Evolutionary conservation across 2,329 filamentous ascomycete genomes (phyloP), one percentile per base, ranked within the genome.

Genomic region (Onygenales sp.): DNA sequence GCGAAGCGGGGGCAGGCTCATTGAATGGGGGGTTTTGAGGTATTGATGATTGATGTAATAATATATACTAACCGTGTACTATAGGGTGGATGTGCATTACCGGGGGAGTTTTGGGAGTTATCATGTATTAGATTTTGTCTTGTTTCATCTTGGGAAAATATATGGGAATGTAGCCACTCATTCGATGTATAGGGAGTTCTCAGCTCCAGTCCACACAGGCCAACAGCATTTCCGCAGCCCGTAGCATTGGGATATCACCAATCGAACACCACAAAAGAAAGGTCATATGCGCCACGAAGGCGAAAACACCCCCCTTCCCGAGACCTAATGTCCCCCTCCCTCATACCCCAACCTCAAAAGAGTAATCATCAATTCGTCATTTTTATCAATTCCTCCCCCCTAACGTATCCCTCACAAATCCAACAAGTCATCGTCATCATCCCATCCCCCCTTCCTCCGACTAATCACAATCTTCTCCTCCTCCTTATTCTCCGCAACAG

Each of bases 381-480:
- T 36, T 7, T 17, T 38, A 21, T 35, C 5, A 13, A 9, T 5
- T 21, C 35, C 10, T 33, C 9, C 9, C 27, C 8, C 35, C 13
- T 27, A n/a, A 43, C 6, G 11, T 14, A n/a, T 13, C 13, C 41
- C 41, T 69, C 60, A 73, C 55, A 74, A 56, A 62, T 74, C 70
- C 58, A 73, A 61, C 43, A 74, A 58, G 55, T 79, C 69, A 65
- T 66, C 79, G 60, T 93, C 87, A 62, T 91, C 87, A 66, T 94
- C 89, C 74, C 88, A 90, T 66, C 86, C 88, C 2, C 81, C 88
- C 72, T 92, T 94, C 65, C 90, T 79, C 64, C 91, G 79, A 63
- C 78, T 86, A 54, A 95, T 87, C 38, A 94, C 88, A 70, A 96
- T 93, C 75, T 89, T 93, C 68, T 89, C 83, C 56, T 78, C 77